phyloP scores from a whole-genome alignment of 345 rosid species.

The Anastatica hierochuntica region DNA sequence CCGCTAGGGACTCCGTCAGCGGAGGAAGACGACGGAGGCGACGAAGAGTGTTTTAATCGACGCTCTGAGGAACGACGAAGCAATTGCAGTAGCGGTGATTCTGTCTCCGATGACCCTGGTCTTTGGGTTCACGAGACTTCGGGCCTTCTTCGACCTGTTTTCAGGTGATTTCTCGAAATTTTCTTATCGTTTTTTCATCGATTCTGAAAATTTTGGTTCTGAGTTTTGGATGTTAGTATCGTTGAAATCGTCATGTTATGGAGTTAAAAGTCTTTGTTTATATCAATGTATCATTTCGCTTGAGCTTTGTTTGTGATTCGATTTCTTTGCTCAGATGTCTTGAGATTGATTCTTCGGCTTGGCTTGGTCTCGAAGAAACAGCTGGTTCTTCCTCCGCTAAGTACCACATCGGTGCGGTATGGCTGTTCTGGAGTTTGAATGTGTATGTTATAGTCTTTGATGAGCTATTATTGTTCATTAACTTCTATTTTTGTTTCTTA shows the following conservation, averaged over 20 bases:
- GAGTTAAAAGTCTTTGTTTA: no score
- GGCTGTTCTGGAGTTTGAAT: conserved; percentile 1
- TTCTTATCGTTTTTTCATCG: neutral
- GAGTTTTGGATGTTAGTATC: neutral
- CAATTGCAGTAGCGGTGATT: conserved; percentile 56
- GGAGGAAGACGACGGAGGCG: conserved; percentile 16
- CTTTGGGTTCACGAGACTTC: conserved; percentile 79
- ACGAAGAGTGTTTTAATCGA: no score
- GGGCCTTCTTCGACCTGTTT: conserved; percentile 74
- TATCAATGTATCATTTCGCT: neutral
- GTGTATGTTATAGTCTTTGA: neutral
- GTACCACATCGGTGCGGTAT: conserved; percentile 82
- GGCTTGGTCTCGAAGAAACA: conserved; percentile 88
- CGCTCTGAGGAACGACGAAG: conserved; percentile 32
- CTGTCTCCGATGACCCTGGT: conserved; percentile 66
- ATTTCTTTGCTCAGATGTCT: conserved; percentile 40
- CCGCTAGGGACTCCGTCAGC: conserved; percentile 42
- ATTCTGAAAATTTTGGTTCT: neutral
- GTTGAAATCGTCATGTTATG: neutral
- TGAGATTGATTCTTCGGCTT: conserved; percentile 56
- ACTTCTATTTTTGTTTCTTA: neutral
- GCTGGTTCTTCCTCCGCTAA: conserved; percentile 65
- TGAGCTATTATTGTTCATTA: neutral
- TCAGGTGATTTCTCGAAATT: conserved; percentile 37
- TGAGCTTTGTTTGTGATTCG: neutral